Evolutionary conservation across 176 grass and related monocot species (phyloP).

Genomic region (Ampelocalamus luodianensis): DNA sequence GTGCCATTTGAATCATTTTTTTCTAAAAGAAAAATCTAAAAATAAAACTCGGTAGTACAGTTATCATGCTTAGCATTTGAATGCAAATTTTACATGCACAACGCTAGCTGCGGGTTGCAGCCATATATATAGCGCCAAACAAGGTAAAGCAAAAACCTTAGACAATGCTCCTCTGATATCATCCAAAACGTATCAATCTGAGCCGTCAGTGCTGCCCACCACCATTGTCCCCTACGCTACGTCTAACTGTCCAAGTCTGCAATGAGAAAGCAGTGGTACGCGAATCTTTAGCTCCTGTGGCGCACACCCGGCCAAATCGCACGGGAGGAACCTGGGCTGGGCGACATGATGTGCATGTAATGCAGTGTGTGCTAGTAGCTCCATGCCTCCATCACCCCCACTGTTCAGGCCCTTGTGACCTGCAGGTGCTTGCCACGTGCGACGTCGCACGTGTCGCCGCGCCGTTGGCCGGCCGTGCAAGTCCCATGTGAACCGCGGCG

Average conservation of each 20-base stretch:
- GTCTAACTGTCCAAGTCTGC: not conserved
- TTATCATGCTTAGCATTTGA: too few relatives aligned
- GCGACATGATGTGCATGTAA: not conserved
- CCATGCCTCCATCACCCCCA: not conserved
- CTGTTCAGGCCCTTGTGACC: constrained; percentile 34
- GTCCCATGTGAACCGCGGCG: constrained; percentile 30
- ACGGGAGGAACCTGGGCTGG: not conserved
- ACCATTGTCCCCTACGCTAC: too few relatives aligned
- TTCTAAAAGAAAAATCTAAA: too few relatives aligned
- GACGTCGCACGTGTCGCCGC: not conserved
- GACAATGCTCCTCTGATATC: too few relatives aligned
- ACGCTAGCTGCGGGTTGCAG: too few relatives aligned
- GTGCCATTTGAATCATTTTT: too few relatives aligned
- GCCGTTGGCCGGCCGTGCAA: constrained; percentile 9
- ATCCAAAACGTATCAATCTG: too few relatives aligned
- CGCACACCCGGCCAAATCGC: not conserved
- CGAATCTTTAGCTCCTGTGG: constrained; percentile 4
- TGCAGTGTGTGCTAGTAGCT: not conserved
- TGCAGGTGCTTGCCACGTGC: constrained; percentile 35
- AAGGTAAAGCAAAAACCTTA: too few relatives aligned
- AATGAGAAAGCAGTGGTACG: not conserved
- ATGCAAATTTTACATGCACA: too few relatives aligned
- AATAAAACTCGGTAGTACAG: too few relatives aligned
- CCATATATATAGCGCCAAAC: too few relatives aligned
- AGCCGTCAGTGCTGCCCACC: too few relatives aligned